Evolutionary conservation across 2,329 filamentous ascomycete genomes (phyloP).

Genomic region (Lachnellula willkommii): DNA sequence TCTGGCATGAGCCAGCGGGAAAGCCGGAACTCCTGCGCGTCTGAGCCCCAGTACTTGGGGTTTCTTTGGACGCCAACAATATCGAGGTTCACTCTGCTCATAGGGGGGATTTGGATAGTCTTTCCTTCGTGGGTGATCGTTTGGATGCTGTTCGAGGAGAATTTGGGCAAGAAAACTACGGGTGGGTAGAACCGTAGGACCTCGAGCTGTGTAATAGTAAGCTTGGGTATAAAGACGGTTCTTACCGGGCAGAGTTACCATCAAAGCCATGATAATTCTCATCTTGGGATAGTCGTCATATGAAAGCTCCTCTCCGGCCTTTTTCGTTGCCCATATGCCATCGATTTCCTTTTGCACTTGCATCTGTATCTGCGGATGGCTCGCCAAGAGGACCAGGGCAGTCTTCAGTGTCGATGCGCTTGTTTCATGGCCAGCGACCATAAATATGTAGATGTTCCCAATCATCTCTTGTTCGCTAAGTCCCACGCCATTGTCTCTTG

Average conservation of each 20-base stretch:
- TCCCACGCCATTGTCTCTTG: constrained; percentile 13
- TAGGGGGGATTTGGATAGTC: constrained; percentile 9
- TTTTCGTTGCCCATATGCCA: constrained; percentile 23
- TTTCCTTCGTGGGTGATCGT: constrained; percentile 8
- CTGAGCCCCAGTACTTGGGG: constrained; percentile 11
- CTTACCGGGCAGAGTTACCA: constrained; percentile 18
- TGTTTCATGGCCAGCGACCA: constrained; percentile 72
- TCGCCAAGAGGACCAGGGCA: constrained; percentile 59
- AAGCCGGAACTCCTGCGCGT: constrained; percentile 8
- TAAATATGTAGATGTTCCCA: constrained; percentile 63
- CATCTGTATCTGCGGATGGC: constrained; percentile 56
- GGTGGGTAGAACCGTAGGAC: constrained; percentile 51
- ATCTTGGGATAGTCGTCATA: constrained; percentile 37
- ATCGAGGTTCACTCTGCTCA: constrained; percentile 11
- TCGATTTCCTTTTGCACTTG: constrained; percentile 64
- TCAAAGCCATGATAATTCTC: constrained; percentile 33
- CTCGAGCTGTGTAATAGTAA: constrained; percentile 29
- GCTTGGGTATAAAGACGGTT: background rate
- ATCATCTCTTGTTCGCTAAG: constrained; percentile 58
- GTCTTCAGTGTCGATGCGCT: constrained; percentile 70
- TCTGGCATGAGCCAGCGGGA: constrained; percentile 17
- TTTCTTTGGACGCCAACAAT: constrained; percentile 12
- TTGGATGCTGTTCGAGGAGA: constrained; percentile 14
- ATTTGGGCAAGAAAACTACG: constrained; percentile 50
- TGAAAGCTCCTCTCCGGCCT: constrained; percentile 28